Base-by-base conservation (phyloP, 352 stramenopile species). In the Globisporangium irregulare region DNA sequence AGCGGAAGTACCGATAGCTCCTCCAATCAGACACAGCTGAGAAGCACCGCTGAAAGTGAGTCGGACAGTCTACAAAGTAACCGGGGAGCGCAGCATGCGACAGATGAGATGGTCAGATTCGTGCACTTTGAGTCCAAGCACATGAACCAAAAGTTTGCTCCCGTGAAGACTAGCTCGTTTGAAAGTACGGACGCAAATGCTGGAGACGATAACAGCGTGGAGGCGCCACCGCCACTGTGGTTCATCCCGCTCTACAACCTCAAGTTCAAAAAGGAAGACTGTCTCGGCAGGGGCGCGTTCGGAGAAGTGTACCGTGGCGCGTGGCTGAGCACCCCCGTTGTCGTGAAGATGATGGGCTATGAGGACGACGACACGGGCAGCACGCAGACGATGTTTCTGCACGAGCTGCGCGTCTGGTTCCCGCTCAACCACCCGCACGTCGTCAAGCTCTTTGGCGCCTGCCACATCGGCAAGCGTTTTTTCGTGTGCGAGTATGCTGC, bases 391-490 rank as follows among this genome's bases (percentile, higher is more conserved):
- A 63, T 60, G 29, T 77, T 80, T 27, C 50, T 76, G 48, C 67
- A 69, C 41, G 76, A 83, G 60, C 63, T 73, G 20, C 67, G 72
- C 22, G 71, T 81, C 57, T 83, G 76, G 76, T 74, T 69, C 51
- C 55, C 60, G 9, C 46, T 83, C 24, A 71, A 70, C 20, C 76
- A 84, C 54, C 76, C 76, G 36, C 72, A 84, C 66, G 66, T 83
- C 15, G 34, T 83, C n/a, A 77, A 74, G 27, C 64, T 83, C 15
- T 81, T 74, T 32, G 76, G 74, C 3, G 76, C 74, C 7, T 83
- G 74, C 4, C 72, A 83, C 43, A 66, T 78, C 10, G 77, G 77
- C 60, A 67, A 72, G 54, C 72, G 61, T 2, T 81, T 79, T 36
- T 81, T 79, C 61, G 73, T 78, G 27, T 75, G 72, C 58, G 73